Percentiles rank a stretch among this genome's conserved stretches.
Evolutionary conservation across 345 rosid genomes (phyloP).

Genomic region (Leavenworthia alabamica): DNA sequence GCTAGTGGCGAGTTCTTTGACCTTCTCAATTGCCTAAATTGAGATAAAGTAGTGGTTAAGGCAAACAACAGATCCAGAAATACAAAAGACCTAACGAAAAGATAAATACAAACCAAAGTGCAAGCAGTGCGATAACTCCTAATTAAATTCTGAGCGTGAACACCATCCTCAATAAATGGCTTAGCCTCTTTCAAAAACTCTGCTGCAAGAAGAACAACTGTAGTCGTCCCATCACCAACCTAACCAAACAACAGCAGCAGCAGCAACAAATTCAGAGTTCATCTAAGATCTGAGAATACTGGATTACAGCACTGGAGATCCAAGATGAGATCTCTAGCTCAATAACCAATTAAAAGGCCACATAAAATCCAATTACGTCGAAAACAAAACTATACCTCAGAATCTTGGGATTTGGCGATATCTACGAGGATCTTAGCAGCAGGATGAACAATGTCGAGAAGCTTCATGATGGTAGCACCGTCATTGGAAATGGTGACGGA

Average conservation of each 20-base stretch:
- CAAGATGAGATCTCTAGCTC: constrained; percentile 7
- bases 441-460: constrained; percentile 89
- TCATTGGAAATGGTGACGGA: constrained; percentile 91
- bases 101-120: constrained; percentile 47
- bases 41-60: neutral
- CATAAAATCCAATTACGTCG: no score
- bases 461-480: constrained; percentile 98
- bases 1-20: constrained; percentile 73
- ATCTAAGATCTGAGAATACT: constrained; percentile 15
- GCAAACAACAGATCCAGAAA: neutral
- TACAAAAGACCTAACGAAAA: neutral
- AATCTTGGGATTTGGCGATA: constrained; percentile 98
- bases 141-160: constrained; percentile 86
- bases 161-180: constrained; percentile 95
- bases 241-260: constrained; percentile 22
- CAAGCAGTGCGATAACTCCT: constrained; percentile 84
- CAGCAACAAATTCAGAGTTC: neutral
- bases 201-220: constrained; percentile 86
- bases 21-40: constrained; percentile 71
- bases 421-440: constrained; percentile 99
- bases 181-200: constrained; percentile 97
- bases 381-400: constrained; percentile 53
- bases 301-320: neutral
- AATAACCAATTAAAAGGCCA: neutral
- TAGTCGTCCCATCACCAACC: constrained; percentile 99